Evolutionary conservation across 1,284 basidiomycete genomes (phyloP), one percentile per base, ranked within the genome.

Genomic region (Tilletia caries): DNA sequence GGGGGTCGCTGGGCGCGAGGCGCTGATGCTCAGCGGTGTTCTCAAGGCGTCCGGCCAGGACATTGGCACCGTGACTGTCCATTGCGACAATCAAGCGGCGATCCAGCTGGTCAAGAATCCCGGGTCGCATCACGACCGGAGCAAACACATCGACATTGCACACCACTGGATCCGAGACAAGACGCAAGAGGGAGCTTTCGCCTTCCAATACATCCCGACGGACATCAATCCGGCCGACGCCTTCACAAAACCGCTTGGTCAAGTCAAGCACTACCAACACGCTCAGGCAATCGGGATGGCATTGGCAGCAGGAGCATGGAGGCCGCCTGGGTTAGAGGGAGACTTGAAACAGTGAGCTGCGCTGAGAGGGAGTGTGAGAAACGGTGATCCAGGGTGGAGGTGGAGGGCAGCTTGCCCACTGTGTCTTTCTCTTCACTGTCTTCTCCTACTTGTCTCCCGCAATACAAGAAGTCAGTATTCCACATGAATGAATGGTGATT

Each of bases 321-420:
- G n/a, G n/a, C n/a, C n/a, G n/a, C n/a, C n/a, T n/a, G n/a, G n/a
- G n/a, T n/a, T n/a, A n/a, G n/a, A n/a, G n/a, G n/a, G n/a, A n/a
- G n/a, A n/a, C n/a, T n/a, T n/a, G n/a, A n/a, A n/a, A n/a, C n/a
- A n/a, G n/a, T n/a, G n/a, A n/a, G n/a, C n/a, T 50, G 8, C n/a
- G 20, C 48, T 50, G 25, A n/a, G 2, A 44, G 10, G 43, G 10
- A n/a, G n/a, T 50, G 48, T 50, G 48, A n/a, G 48, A 50, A 50
- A 50, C n/a, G 20, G 48, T n/a, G 8, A 27, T n/a, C 48, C 48
- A 50, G n/a, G 48, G 48, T 50, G 48, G 48, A 50, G 48, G 48
- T 50, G 48, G 48, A 50, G 48, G 48, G 48, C 48, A 50, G 48
- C 48, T 50, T n/a, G 48, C 48, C 48, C 48, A 50, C n/a, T 50